A percentile compares a stretch with the other conserved stretches of the same genome.
phyloP scores from a whole-genome alignment of 495 filamentous ascomycete genomes.

The Lindgomyces ingoldianus region DNA sequence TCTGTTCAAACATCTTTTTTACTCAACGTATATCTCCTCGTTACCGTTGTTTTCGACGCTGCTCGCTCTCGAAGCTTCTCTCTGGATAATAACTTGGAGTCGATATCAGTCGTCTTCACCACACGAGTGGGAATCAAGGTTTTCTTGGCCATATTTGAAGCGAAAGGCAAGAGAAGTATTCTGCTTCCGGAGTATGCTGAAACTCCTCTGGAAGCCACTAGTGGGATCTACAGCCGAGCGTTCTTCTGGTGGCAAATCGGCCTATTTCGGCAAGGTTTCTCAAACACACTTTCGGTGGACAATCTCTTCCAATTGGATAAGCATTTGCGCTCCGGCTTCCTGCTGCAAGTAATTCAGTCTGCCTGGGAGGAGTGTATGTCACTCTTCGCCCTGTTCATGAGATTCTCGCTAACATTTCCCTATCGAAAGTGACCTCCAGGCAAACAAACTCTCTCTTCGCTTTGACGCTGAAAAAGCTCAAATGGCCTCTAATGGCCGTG shows the following conservation, averaged over 20 bases:
- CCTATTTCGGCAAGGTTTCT: conserved; percentile 47
- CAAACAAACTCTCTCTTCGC: conserved; percentile 51
- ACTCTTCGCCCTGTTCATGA: not conserved
- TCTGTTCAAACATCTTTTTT: conserved; percentile 61
- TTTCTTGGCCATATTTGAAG: conserved; percentile 56
- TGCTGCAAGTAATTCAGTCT: conserved; percentile 14
- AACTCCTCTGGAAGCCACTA: conserved; percentile 62
- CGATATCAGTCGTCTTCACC: conserved; percentile 51
- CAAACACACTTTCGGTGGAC: conserved; percentile 23
- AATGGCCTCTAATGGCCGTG: conserved; percentile 48
- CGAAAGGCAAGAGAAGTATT: conserved; percentile 55
- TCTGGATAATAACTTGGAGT: conserved; percentile 46
- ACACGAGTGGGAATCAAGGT: conserved; percentile 52
- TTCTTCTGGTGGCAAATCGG: conserved; percentile 64
- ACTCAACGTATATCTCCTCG: conserved; percentile 60
- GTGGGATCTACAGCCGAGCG: conserved; percentile 53
- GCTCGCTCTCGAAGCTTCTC: conserved; percentile 60
- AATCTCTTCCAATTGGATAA: conserved; percentile 32
- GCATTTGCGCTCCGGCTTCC: conserved; percentile 29
- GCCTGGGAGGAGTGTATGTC: conserved; percentile 29
- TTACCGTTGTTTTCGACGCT: conserved; percentile 61
- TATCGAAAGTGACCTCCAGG: conserved; percentile 34
- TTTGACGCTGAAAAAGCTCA: conserved; percentile 51
- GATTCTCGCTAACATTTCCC: conserved; percentile 5
- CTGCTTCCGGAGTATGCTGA: conserved; percentile 48